Base-by-base conservation (phyloP, 345 rosid species). In the Eucalyptus marginata region DNA sequence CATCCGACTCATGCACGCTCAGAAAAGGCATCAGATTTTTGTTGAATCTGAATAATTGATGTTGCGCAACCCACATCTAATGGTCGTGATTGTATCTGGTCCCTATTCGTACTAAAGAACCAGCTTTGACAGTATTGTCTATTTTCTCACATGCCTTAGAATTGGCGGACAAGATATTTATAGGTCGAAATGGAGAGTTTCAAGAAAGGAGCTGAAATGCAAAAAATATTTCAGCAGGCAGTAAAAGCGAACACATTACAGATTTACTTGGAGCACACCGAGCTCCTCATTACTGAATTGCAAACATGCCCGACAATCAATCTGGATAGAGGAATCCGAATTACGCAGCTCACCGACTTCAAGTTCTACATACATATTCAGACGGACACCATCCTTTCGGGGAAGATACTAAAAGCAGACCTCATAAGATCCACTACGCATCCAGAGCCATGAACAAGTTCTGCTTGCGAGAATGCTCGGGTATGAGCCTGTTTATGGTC, bases 391-490 rank as follows among this genome's bases (percentile, higher is more conserved):
- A 7, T 76, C 47, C 29, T 49, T 85, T 85, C 8, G 56, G 87
- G 87, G 56, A 50, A 47, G 51, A 85, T 49, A 27, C 87, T 85
- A 50, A 40, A 76, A 40, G 84, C 47, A 40, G 84, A 36, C 29
- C 3, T 40, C 13, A 49, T 86, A 86, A 86, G 58, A 44, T n/a
- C 59, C 64, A 36, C 87, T 89, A 95, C 6, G 96, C 49, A 91
- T 95, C 91, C 94, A 96, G 91, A 49, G 99, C 99, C 99, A 96
- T 96, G 95, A 96, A 96, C 89, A 91, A 92, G 93, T 96, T 96
- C 94, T 96, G 98, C 92, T 96, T 96, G 36, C 98, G 99, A 68
- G 98, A 97, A 90, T 95, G 95, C 90, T 96, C 99, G 2, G 99
- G 99, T 87, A 96, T 93, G 51, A 96, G 98, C 89, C 94, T 91